Base-by-base conservation (phyloP, 2,329 filamentous ascomycete genomes). In the Alternaria consortialis region DNA sequence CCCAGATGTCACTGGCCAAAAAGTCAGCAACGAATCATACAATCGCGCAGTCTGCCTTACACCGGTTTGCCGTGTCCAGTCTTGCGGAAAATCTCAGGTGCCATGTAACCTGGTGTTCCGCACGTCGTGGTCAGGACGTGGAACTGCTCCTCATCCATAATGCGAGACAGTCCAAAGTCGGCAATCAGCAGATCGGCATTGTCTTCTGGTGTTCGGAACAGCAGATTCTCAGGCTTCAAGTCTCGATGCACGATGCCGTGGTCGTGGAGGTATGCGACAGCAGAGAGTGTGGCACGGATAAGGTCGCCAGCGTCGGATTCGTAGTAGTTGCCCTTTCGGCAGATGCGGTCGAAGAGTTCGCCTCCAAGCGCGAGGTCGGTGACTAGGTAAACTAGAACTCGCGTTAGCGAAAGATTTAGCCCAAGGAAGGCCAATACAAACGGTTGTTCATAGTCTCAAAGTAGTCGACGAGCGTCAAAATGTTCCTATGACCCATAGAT, bases 381-480 rank as follows among this genome's bases (percentile, higher is more conserved):
- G 53, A 99, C 95, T 37, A 99, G 90, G 79, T 99, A 99, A 68
- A 99, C 87, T 89, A 66, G 15, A 11, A 11, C 11, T 15, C 20
- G 20, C 6, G 43, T 73, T 48, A 72, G 67, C 51, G 25, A 36
- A 47, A 53, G 17, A 15, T 17, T 8, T 4, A 42, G 20, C 7
- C 32, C 5, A 8, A 13, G 8, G n/a, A 27, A 52, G 47, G 31
- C n/a, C 20, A 23, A 13, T 36, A 72, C 84, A 58, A 81, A 90
- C 88, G 87, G 81, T 99, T 99, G 83, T 99, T 98, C 92, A 97
- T 97, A 7, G 95, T 99, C 83, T 99, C 95, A 77, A 99, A 99
- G 81, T 98, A 99, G 83, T 99, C 95, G 73, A 98, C 95, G 60
- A 99, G 86, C 1, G 95, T 99, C 63, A 99, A 84, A 77, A 99